Conservation (phyloP, 805 yeast genomes). For the Lipomyces starkeyi region DNA sequence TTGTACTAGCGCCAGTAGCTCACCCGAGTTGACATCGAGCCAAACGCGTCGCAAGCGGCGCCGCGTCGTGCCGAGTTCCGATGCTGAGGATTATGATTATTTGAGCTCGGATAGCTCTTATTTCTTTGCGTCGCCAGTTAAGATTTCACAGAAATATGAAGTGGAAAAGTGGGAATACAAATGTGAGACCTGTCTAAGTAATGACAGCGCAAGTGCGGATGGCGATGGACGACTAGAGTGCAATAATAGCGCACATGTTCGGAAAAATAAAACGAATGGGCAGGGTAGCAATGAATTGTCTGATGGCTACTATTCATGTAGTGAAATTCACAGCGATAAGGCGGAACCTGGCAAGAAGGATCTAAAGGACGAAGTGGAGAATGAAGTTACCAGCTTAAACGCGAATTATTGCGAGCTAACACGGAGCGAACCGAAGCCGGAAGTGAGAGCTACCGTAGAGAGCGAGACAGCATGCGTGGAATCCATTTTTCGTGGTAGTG, state of each 20-base stretch:
- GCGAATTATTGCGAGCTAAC: neutral
- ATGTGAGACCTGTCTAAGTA: neutral
- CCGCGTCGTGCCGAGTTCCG: conserved; percentile 17
- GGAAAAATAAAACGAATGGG: neutral
- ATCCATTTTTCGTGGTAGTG: neutral
- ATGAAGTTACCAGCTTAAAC: neutral
- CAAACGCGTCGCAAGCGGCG: conserved; percentile 7
- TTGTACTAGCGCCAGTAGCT: neutral
- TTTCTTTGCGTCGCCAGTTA: neutral
- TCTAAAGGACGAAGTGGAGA: neutral
- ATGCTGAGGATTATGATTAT: conserved; percentile 21
- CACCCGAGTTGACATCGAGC: neutral
- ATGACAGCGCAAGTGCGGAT: neutral
- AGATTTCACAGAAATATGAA: neutral
- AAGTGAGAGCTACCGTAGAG: neutral
- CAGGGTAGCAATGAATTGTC: neutral
- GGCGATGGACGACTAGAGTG: neutral
- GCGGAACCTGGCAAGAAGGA: neutral
- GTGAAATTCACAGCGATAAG: neutral
- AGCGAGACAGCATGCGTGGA: neutral
- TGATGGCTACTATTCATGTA: neutral
- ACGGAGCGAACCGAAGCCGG: neutral
- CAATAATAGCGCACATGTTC: neutral
- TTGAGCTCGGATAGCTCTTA: neutral
- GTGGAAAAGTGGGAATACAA: neutral